Evolutionary conservation across 306 rosid species (phyloP), one percentile per base, ranked within the genome.

Genomic region (Vigna radiata): DNA sequence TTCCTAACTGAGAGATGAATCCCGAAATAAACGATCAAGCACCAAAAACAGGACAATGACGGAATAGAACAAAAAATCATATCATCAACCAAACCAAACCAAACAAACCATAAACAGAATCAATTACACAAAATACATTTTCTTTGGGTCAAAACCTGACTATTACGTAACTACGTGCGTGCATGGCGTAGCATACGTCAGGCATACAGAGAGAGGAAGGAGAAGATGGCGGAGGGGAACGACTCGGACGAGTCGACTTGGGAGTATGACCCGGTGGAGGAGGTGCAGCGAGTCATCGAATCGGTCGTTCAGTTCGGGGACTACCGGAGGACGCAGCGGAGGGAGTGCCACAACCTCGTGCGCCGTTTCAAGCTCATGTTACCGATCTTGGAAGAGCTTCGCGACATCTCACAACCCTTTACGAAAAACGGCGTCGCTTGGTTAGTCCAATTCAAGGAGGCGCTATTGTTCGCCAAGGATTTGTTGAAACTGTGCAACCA

Each of bases 341-440:
- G 84, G 73, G 96, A 91, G 68, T 81, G 96, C 47, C 81, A 85
- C 69, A 86, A 78, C 69, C 85, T 94, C 54, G 90, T 85, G 36
- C 86, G 98, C 61, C 91, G 95, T 62, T 55, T 94, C 82, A 89
- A 94, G 85, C 82, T 86, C 31, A 50, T 94, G 78, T 59, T 84
- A 46, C 96, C 98, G 0, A 86, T 94, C 5, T 31, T 91, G 64
- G 96, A 94, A 72, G 96, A 94, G 77, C 85, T 91, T 13, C 86
- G 89, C 2, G 97, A 90, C 21, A 76, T 88, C 9, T 81, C 69
- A 1, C 29, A 58, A 10, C 79, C 88, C 7, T 43, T 90, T 43
- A 77, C 83, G 0, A 76, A 84, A 33, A 74, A 43, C 16, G 87
- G 91, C 41, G 29, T 84, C 36, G 72, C 18, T 43, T 87, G 92